Evolutionary conservation across 192 early-diverging fungal species (phyloP).

Genomic region (Coemansia sp.): DNA sequence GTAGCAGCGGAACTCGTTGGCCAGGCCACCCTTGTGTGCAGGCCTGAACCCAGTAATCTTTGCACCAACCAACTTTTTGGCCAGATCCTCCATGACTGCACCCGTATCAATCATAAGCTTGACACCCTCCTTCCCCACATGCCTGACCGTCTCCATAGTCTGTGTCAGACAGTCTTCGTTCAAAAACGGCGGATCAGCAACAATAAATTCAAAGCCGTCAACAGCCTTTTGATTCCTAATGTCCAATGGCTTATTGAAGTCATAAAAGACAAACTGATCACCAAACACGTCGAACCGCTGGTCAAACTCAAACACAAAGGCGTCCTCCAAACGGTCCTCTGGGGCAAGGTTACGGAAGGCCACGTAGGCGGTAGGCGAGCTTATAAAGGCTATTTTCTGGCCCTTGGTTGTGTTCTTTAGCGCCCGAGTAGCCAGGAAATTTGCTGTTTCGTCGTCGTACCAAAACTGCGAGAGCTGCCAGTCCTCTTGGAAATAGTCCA

Average conservation of each 20-base stretch:
- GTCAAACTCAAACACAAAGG: constrained; percentile 73
- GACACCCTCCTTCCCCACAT: constrained; percentile 42
- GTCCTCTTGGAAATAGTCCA: constrained; percentile 72
- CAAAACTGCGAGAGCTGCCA: constrained; percentile 68
- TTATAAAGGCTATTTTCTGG: constrained; percentile 41
- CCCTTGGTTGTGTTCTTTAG: constrained; percentile 40
- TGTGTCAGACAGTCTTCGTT: constrained; percentile 70
- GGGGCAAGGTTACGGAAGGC: constrained; percentile 30
- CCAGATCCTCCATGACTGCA: constrained; percentile 54
- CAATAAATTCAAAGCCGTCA: constrained; percentile 62
- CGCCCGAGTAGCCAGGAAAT: constrained; percentile 49
- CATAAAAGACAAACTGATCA: constrained; percentile 64
- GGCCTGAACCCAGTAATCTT: constrained; percentile 60
- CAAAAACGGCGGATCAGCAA: constrained; percentile 79
- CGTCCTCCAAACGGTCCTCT: constrained; percentile 20
- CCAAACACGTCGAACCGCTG: constrained; percentile 68
- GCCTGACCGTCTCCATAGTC: constrained; percentile 58
- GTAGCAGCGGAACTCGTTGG: constrained; percentile 77
- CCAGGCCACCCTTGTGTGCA: constrained; percentile 61
- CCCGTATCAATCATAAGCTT: constrained; percentile 49
- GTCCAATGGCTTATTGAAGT: constrained; percentile 64
- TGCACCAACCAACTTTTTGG: constrained; percentile 51
- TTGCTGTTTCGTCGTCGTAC: constrained; percentile 55
- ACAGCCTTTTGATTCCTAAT: constrained; percentile 47
- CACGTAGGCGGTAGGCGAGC: constrained; percentile 44